Percentiles rank a stretch among this genome's conserved stretches.
These are phyloP conservation scores for Chernovozyma aurita DNA, from an alignment of 1,139 yeast species.

Conservation along the genomic window DNA sequence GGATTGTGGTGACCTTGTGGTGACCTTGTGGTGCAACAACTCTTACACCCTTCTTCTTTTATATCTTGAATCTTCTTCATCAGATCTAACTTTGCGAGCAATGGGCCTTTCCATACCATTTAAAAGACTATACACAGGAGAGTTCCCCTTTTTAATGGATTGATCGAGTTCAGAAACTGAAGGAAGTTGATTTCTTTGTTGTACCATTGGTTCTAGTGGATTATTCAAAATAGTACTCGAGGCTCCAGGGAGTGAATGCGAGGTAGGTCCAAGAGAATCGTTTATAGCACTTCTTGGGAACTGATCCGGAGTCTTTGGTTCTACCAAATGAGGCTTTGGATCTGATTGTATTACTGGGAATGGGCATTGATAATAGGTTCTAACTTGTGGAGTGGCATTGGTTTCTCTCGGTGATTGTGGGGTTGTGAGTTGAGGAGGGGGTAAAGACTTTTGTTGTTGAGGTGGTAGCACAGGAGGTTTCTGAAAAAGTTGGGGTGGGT, in stretches of 20 bases:
- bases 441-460: not conserved
- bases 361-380: slow-evolving; percentile 10
- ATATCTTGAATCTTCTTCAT: slow-evolving; percentile 6
- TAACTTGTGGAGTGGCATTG: slow-evolving; percentile 8
- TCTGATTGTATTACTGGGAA: slow-evolving; percentile 9
- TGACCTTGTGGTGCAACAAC: no score
- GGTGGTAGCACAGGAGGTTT: slow-evolving; percentile 1
- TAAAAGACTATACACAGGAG: slow-evolving; percentile 11
- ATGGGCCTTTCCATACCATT: slow-evolving; percentile 5
- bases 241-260: slow-evolving; percentile 1
- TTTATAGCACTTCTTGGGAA: slow-evolving; percentile 10
- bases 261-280: slow-evolving; percentile 1
- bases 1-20: no score
- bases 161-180: slow-evolving; percentile 37
- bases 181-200: slow-evolving; percentile 14
- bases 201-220: not conserved
- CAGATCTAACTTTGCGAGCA: slow-evolving; percentile 3
- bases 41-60: slow-evolving; percentile 5
- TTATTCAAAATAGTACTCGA: not conserved
- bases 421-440: slow-evolving; percentile 5
- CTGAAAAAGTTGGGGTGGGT: not conserved
- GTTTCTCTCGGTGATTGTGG: slow-evolving; percentile 5
- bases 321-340: slow-evolving; percentile 3
- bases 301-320: slow-evolving; percentile 17
- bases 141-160: slow-evolving; percentile 17